Evolutionary conservation across 2,329 filamentous ascomycete genomes (phyloP).

Genomic region (Aspergillus quadricinctus): DNA sequence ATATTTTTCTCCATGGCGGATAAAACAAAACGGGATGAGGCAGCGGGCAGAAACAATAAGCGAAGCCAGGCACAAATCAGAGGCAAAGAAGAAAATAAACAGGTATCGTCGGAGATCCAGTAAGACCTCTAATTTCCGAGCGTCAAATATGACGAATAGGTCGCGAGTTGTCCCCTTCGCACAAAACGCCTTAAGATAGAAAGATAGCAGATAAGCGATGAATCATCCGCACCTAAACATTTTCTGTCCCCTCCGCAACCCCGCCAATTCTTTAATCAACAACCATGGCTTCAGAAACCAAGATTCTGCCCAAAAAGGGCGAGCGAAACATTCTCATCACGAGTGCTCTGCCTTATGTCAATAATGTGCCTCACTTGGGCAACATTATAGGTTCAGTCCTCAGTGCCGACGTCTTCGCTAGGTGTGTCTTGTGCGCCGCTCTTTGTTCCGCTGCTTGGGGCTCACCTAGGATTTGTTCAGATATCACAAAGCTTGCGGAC

Average conservation of each 20-base stretch:
- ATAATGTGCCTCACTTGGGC: slow-evolving; percentile 76
- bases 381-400: slow-evolving; percentile 86
- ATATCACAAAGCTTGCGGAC: slow-evolving; percentile 74
- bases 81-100: not conserved
- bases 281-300: slow-evolving; percentile 26
- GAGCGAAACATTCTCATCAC: slow-evolving; percentile 88
- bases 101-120: not conserved
- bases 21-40: not conserved
- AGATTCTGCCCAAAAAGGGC: slow-evolving; percentile 62
- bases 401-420: slow-evolving; percentile 78
- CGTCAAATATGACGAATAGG: not conserved
- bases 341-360: slow-evolving; percentile 83
- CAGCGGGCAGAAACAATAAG: not conserved
- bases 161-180: slow-evolving; percentile 54
- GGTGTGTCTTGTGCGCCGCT: slow-evolving; percentile 57
- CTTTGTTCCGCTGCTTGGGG: slow-evolving; percentile 28
- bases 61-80: not conserved
- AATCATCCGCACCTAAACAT: slow-evolving; percentile 15
- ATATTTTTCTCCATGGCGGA: slow-evolving; percentile 42
- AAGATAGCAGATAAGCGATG: slow-evolving; percentile 49
- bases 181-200: slow-evolving; percentile 60
- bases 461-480: slow-evolving; percentile 34
- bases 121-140: too few relatives aligned
- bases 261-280: slow-evolving; percentile 11
- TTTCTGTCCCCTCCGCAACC: slow-evolving; percentile 15